Conservation (phyloP, 805 yeast species). For the Nakazawaea siamensis region DNA sequence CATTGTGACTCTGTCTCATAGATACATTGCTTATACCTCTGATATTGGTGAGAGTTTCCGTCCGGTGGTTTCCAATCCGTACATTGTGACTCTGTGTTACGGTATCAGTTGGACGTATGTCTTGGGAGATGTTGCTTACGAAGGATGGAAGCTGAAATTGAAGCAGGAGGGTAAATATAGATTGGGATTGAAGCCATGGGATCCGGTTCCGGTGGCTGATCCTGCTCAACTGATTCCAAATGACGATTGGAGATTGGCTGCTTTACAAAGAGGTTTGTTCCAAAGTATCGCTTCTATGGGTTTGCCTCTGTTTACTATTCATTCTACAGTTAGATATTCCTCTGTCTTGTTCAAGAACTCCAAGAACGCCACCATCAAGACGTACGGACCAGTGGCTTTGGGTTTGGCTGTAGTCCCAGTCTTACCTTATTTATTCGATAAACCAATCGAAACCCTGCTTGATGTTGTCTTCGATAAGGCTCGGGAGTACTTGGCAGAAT, state of each 20-base stretch:
- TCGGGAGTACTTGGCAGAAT: too few species aligned
- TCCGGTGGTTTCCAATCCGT: slow-evolving; percentile 63
- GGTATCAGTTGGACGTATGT: slow-evolving; percentile 72
- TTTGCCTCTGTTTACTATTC: slow-evolving; percentile 80
- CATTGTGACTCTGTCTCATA: slow-evolving; percentile 61
- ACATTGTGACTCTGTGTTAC: slow-evolving; percentile 56
- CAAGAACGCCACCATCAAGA: slow-evolving; percentile 36
- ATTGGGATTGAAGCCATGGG: slow-evolving; percentile 66
- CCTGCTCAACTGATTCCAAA: slow-evolving; percentile 30
- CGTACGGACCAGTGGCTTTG: slow-evolving; percentile 71
- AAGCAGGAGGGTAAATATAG: slow-evolving; percentile 55
- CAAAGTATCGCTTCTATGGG: slow-evolving; percentile 84
- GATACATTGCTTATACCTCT: slow-evolving; percentile 81
- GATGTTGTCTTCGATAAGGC: slow-evolving; percentile 54
- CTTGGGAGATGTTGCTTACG: slow-evolving; percentile 66
- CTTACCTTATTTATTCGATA: slow-evolving; percentile 72
- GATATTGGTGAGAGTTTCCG: slow-evolving; percentile 84
- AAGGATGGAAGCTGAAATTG: slow-evolving; percentile 64
- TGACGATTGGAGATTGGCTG: slow-evolving; percentile 62
- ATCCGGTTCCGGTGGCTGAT: slow-evolving; percentile 33
- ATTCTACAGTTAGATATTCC: slow-evolving; percentile 64
- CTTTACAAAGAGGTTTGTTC: slow-evolving; percentile 66
- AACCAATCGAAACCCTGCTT: slow-evolving; percentile 68
- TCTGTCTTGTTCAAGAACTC: slow-evolving; percentile 53
- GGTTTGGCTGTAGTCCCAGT: slow-evolving; percentile 74